phyloP scores from a whole-genome alignment of 2,329 filamentous ascomycete genomes.

The Talaromyces islandicus region DNA sequence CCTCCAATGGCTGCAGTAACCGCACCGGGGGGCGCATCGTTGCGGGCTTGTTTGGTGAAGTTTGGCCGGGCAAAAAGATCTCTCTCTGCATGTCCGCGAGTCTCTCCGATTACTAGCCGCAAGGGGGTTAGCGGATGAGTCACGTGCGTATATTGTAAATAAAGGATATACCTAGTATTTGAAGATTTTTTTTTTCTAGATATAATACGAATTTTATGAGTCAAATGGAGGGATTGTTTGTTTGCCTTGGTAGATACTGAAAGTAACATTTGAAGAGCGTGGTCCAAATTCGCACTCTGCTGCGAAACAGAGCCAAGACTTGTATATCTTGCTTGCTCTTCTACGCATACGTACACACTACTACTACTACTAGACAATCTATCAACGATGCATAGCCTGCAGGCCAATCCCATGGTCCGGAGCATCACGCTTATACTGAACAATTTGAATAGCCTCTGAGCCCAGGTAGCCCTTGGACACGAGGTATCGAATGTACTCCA shows the following conservation, averaged over 20 bases:
- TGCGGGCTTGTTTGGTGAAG: slow-evolving; percentile 8
- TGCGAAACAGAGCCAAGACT: too few species aligned
- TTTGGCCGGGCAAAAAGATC: neutral
- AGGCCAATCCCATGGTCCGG: slow-evolving; percentile 23
- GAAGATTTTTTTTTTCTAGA: neutral
- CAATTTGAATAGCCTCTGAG: slow-evolving; percentile 17
- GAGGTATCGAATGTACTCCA: slow-evolving; percentile 24
- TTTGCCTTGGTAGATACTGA: too few species aligned
- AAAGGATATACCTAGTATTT: neutral
- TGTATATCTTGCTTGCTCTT: too few species aligned
- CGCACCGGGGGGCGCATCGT: slow-evolving; percentile 35
- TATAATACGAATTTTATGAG: neutral
- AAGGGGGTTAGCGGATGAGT: neutral
- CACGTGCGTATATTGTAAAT: neutral
- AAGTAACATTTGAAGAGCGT: too few species aligned
- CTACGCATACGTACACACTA: too few species aligned
- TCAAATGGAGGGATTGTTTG: too few species aligned
- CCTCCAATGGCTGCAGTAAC: slow-evolving; percentile 30
- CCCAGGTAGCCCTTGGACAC: slow-evolving; percentile 18
- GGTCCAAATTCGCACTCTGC: too few species aligned
- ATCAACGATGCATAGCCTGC: neutral
- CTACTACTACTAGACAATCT: too few species aligned
- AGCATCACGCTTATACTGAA: slow-evolving; percentile 24
- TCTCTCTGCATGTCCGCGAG: neutral
- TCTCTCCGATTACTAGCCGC: neutral